Base-by-base conservation (phyloP, 2,329 filamentous ascomycete species). In the Neurospora sp. region DNA sequence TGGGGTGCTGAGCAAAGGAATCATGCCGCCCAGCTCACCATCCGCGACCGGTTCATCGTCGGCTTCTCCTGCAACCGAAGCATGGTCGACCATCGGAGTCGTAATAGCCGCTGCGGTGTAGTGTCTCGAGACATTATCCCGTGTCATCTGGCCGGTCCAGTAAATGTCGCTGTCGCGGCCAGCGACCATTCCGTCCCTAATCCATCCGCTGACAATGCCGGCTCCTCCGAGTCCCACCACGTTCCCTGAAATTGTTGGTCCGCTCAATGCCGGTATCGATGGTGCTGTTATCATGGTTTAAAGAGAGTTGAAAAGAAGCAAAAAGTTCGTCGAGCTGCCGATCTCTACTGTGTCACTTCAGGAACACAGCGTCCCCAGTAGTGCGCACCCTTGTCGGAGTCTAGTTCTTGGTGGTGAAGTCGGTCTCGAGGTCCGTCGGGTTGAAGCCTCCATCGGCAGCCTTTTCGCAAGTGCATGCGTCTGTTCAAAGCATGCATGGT, bases 401-500 rank as follows among this genome's bases (percentile, higher is more conserved):
- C 40, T 80, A 85, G 75, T 82, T 81, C 82, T 86, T 88, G 69
- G 90, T 93, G 43, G 93, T 97, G 78, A 97, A 97, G 81, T 97
- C 94, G 67, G 87, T 92, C 87, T 97, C 94, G 75, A 90, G 81
- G 70, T 80, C 80, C 38, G 79, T 85, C 38, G 88, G 85, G 74
- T 91, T 87, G 71, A 85, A 84, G 46, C 87, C 87, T 69, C 88
- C 86, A 74, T 86, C 85, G 67, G 86, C 79, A 19, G 87, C 87
- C 79, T 92, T 94, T 80, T 93, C 90, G 79, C 93, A 97, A n/a
- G 91, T 96, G 82, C 93, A 96, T 33, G 86, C 89, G 78, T 83
- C 89, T 90, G 71, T 2, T 62, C 52, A 33, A n/a, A 62, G 5
- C 5, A 9, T 43, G 36, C 28, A 19, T 52, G 67, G 23, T 38